These are phyloP conservation scores for Gautieria morchelliformis DNA, from an alignment of 768 basidiomycete genomes.

Conservation along the genomic window DNA sequence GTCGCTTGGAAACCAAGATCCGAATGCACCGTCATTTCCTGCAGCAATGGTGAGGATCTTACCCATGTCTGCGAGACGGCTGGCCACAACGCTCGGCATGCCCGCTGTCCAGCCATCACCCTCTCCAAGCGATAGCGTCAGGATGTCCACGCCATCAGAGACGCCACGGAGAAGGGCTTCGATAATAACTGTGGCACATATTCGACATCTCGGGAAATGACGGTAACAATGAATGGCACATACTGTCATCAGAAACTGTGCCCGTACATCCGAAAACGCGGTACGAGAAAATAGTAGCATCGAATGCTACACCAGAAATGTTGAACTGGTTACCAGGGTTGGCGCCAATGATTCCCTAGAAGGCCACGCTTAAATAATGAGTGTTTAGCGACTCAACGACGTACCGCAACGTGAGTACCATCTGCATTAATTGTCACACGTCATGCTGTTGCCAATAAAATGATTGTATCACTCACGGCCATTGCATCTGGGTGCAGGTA, in stretches of 20 bases:
- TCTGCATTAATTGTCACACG: conserved; percentile 21
- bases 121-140: conserved; percentile 59
- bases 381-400: not conserved
- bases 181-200: conserved; percentile 25
- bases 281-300: conserved; percentile 44
- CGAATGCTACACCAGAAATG: conserved; percentile 62
- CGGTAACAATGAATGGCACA: conserved; percentile 9
- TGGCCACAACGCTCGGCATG: conserved; percentile 43
- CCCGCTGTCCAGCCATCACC: conserved; percentile 56
- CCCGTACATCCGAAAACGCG: conserved; percentile 55
- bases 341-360: conserved; percentile 51
- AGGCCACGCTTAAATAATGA: conserved; percentile 17
- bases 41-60: conserved; percentile 56
- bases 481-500: not conserved
- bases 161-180: conserved; percentile 43
- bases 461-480: conserved; percentile 17
- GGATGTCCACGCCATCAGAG: conserved; percentile 47
- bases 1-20: conserved; percentile 51
- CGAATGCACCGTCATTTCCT: conserved; percentile 42
- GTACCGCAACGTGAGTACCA: conserved; percentile 48
- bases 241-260: conserved; percentile 41
- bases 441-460: not conserved
- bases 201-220: conserved; percentile 18
- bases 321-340: conserved; percentile 51
- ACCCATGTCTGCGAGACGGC: conserved; percentile 45